Percentiles rank a stretch among this genome's conserved stretches.
Conservation (phyloP, 139 green algal genomes). For the Coelastrella sp. region DNA sequence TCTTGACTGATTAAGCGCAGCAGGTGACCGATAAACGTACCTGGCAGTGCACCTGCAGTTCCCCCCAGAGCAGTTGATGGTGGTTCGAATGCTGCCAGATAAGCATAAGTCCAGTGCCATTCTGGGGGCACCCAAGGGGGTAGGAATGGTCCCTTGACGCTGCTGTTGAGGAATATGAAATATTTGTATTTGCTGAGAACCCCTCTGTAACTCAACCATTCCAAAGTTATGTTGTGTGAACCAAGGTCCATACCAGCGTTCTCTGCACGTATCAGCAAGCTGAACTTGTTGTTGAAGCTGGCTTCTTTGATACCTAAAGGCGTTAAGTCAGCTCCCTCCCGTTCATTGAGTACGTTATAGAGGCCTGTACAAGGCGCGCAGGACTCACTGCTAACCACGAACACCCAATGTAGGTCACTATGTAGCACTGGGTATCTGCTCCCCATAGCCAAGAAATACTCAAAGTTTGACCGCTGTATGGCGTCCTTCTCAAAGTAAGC, state of each 20-base stretch:
- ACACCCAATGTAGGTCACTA: slow-evolving; percentile 43
- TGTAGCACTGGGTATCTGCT: slow-evolving; percentile 43
- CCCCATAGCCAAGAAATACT: slow-evolving; percentile 76
- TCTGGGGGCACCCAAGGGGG: slow-evolving; percentile 64
- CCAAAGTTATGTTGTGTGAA: slow-evolving; percentile 77
- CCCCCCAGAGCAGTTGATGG: slow-evolving; percentile 19
- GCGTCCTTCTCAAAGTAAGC: slow-evolving; percentile 80
- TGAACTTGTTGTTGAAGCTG: slow-evolving; percentile 32
- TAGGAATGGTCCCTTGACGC: slow-evolving; percentile 70
- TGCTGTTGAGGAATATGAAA: slow-evolving; percentile 80
- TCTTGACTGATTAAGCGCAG: too few relatives aligned
- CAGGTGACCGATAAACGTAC: too few relatives aligned
- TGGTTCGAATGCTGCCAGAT: slow-evolving; percentile 53
- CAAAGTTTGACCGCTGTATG: slow-evolving; percentile 65
- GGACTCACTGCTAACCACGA: slow-evolving; percentile 65
- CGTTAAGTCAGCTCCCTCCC: neutral
- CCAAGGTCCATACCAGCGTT: slow-evolving; percentile 88
- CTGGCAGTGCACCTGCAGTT: neutral
- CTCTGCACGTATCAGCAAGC: slow-evolving; percentile 64
- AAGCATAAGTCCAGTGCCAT: slow-evolving; percentile 84
- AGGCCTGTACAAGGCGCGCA: slow-evolving; percentile 71
- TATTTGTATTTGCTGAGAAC: slow-evolving; percentile 62
- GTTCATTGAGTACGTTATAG: slow-evolving; percentile 51
- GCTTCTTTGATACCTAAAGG: neutral
- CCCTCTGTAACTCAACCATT: slow-evolving; percentile 54